Percentiles rank a stretch among this genome's conserved stretches.
phyloP scores from a whole-genome alignment of 2,329 filamentous ascomycete genomes.

The Ascochyta fabae region DNA sequence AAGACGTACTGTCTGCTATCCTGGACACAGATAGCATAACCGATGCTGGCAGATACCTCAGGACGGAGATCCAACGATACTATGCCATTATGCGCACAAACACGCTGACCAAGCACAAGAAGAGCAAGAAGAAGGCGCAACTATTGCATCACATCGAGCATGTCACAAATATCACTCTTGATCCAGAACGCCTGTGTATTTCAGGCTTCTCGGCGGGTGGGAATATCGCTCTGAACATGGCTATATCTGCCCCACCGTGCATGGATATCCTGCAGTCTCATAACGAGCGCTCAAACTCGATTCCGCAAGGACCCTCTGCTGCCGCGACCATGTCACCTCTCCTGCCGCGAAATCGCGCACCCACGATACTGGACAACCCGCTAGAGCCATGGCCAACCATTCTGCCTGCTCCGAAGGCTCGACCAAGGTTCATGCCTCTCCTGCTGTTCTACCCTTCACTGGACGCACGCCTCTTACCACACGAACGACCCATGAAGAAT shows the following conservation, averaged over 20 bases:
- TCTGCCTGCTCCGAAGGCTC: conserved; percentile 44
- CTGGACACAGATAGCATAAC: conserved; percentile 45
- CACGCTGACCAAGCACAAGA: conserved; percentile 18
- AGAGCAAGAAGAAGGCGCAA: conserved; percentile 24
- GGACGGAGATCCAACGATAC: conserved; percentile 45
- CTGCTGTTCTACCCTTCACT: conserved; percentile 54
- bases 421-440: conserved; percentile 47
- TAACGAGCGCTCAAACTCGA: conserved; percentile 5
- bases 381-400: conserved; percentile 46
- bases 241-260: conserved; percentile 45
- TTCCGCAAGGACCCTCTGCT: conserved; percentile 15
- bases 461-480: conserved; percentile 50
- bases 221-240: conserved; percentile 56
- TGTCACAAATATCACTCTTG: conserved; percentile 41
- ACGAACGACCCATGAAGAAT: conserved; percentile 48
- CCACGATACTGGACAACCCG: conserved; percentile 42
- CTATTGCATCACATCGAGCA: conserved; percentile 24
- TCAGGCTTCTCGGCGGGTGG: conserved; percentile 56
- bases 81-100: conserved; percentile 36
- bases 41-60: conserved; percentile 43
- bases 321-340: conserved; percentile 35
- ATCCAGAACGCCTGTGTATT: conserved; percentile 50
- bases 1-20: conserved; percentile 54
- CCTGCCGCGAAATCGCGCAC: conserved; percentile 36
- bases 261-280: conserved; percentile 25